Conservation (phyloP, 1,139 yeast genomes). For the Geotrichum cucujoidarum region DNA sequence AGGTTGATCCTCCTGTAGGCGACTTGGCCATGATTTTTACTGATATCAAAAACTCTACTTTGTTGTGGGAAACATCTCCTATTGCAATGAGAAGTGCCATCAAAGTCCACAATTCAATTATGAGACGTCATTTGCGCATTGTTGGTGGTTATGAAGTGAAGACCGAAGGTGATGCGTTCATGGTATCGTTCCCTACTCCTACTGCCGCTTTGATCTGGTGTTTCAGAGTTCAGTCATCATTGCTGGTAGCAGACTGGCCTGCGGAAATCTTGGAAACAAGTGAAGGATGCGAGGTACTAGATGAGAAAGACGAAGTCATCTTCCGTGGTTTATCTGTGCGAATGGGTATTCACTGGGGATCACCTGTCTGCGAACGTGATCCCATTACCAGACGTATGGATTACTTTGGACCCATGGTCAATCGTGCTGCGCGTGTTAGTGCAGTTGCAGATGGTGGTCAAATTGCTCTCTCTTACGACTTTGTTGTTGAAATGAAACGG, state of each 20-base stretch:
- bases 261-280: conserved; percentile 79
- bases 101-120: conserved; percentile 83
- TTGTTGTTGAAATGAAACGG: conserved; percentile 62
- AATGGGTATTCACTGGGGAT: conserved; percentile 98
- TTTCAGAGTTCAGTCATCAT: conserved; percentile 81
- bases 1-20: conserved; percentile 95
- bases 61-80: conserved; percentile 90
- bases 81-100: conserved; percentile 96
- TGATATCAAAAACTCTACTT: conserved; percentile 91
- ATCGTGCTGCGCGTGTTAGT: conserved; percentile 87
- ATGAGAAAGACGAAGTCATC: conserved; percentile 53
- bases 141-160: conserved; percentile 97
- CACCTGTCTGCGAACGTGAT: conserved; percentile 93
- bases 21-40: conserved; percentile 94
- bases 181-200: conserved; percentile 94
- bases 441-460: conserved; percentile 98
- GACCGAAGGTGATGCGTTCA: conserved; percentile 98
- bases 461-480: conserved; percentile 78
- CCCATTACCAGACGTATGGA: conserved; percentile 96
- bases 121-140: conserved; percentile 88
- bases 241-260: conserved; percentile 90
- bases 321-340: conserved; percentile 90
- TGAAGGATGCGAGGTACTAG: conserved; percentile 78
- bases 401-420: conserved; percentile 97
- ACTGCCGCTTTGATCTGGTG: conserved; percentile 91